phyloP scores from a whole-genome alignment of 2,329 filamentous ascomycete genomes.

The Exophiala aquamarina region DNA sequence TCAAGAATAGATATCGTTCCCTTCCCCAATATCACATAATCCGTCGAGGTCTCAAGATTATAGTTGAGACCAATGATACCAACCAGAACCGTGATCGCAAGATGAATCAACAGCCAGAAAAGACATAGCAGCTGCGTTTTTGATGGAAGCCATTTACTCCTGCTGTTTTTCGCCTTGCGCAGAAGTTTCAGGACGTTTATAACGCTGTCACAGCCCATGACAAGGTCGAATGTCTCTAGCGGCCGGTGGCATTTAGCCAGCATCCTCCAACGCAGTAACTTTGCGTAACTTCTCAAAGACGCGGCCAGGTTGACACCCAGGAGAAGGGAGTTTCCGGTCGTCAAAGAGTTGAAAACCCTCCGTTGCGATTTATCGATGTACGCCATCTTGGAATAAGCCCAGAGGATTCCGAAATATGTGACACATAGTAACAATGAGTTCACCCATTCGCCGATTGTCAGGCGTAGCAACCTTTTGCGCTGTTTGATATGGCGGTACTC shows the following conservation, averaged over 20 bases:
- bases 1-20: slow-evolving; percentile 20
- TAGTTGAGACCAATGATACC: slow-evolving; percentile 27
- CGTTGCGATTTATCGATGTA: slow-evolving; percentile 17
- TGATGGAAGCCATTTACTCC: slow-evolving; percentile 14
- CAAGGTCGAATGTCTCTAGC: slow-evolving; percentile 24
- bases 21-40: slow-evolving; percentile 7
- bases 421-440: slow-evolving; percentile 17
- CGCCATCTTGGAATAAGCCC: slow-evolving; percentile 13
- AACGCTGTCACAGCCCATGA: slow-evolving; percentile 24
- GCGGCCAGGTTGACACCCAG: slow-evolving; percentile 24
- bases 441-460: slow-evolving; percentile 24
- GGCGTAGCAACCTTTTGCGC: slow-evolving; percentile 17
- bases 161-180: slow-evolving; percentile 15
- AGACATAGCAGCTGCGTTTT: slow-evolving; percentile 21
- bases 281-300: slow-evolving; percentile 23
- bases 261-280: slow-evolving; percentile 23
- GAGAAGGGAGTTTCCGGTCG: slow-evolving; percentile 16
- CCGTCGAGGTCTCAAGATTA: slow-evolving; percentile 17
- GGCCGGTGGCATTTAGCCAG: slow-evolving; percentile 20
- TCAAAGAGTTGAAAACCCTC: slow-evolving; percentile 23
- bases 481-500: slow-evolving; percentile 18
- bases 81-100: slow-evolving; percentile 23
- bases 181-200: slow-evolving; percentile 23
- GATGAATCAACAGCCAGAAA: slow-evolving; percentile 22
- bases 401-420: slow-evolving; percentile 19